These are phyloP conservation scores for Penicillium longicatenatum DNA, from an alignment of 495 filamentous ascomycete species.

Conservation along the genomic window DNA sequence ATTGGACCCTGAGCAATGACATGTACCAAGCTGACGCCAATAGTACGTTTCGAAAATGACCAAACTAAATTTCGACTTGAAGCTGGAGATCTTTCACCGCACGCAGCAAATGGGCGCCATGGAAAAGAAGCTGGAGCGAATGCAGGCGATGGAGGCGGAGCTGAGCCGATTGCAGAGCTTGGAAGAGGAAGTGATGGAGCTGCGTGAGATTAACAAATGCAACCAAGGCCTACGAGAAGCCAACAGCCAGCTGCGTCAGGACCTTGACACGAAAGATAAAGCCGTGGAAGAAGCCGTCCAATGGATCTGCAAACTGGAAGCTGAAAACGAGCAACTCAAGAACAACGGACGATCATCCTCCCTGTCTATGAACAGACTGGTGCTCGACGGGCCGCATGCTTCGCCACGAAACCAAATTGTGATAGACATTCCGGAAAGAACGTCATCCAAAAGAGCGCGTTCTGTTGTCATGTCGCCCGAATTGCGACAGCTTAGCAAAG, in stretches of 20 bases:
- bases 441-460: conserved; percentile 36
- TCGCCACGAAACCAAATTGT: conserved; percentile 29
- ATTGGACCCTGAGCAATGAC: neutral
- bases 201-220: conserved; percentile 57
- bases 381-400: conserved; percentile 14
- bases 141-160: conserved; percentile 67
- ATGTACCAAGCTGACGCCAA: conserved; percentile 5
- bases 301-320: conserved; percentile 76
- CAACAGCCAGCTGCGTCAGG: conserved; percentile 67
- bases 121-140: conserved; percentile 68
- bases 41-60: conserved; percentile 64
- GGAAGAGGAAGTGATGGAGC: conserved; percentile 62
- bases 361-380: conserved; percentile 29
- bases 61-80: conserved; percentile 90
- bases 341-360: conserved; percentile 23
- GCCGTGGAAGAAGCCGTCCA: conserved; percentile 81
- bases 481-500: conserved; percentile 44
- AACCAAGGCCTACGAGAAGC: conserved; percentile 48
- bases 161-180: conserved; percentile 65
- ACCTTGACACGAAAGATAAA: conserved; percentile 75
- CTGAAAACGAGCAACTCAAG: conserved; percentile 59
- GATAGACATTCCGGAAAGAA: conserved; percentile 44
- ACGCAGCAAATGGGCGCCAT: conserved; percentile 62
- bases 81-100: conserved; percentile 78
- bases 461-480: conserved; percentile 16